Base-by-base conservation (phyloP, 768 basidiomycete species). In the Auricularia cornea region DNA sequence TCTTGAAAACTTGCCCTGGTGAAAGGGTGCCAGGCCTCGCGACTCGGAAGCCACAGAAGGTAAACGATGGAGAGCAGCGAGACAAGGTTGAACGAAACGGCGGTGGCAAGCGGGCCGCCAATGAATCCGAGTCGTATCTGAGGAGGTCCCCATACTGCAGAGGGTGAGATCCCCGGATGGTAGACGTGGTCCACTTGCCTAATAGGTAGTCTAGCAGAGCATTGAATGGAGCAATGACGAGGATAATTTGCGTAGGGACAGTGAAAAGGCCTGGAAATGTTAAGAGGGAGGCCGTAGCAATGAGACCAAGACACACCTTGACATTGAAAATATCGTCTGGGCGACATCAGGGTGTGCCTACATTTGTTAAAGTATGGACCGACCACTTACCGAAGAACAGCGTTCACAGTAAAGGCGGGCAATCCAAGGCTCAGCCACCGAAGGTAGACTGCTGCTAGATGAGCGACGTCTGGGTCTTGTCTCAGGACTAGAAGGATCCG, bases 81-180 rank as follows among this genome's bases (percentile, higher is more conserved):
- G 51, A 94, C 87, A n/a, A 96, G 79, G 72, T 95, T 96, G 76
- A 94, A 92, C 16, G 90, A 90, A 51, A 95, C 80, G 0, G 90
- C 86, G 2, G 94, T 94, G 1, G 95, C 90, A 23, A 98, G 79
- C 0, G 96, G 96, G 3, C 94, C 96, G 16, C 96, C 96, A 60
- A 90, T 84, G 74, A 92, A 99, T 1, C 95, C 95, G 2, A 98
- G 78, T 16, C 89, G 80, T 62, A 97, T 76, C 3, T 84, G 77
- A 38, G 82, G 77, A 0, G 93, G 93, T 1, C 93, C 93, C 92
- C 92, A 94, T 0, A 94, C 91, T 68, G 67, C 33, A 1, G 16
- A 4, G 20, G 18, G 29, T 57, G 6, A 28, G 30, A n/a, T 32
- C 20, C 18, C 23, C 54, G 23, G 26, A 10, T 28, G 23, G 16